Percentiles rank a stretch among this genome's conserved stretches.
These are phyloP conservation scores for Rutstroemia sp. DNA, from an alignment of 2,329 filamentous ascomycete species.

Conservation along the genomic window DNA sequence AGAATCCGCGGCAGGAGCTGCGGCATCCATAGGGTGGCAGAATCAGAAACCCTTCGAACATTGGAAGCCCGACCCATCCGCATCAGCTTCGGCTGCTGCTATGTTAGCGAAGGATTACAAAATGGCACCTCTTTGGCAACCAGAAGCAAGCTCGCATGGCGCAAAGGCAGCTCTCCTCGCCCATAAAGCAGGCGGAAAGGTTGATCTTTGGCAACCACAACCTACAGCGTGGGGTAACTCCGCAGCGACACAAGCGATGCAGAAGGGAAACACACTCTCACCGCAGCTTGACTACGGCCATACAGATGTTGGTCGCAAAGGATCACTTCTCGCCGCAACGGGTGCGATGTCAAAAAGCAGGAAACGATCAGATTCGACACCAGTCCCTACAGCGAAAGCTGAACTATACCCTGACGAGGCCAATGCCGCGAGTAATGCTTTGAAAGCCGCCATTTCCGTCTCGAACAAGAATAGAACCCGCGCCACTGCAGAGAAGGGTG, in stretches of 20 bases:
- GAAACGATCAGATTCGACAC: constrained; percentile 55
- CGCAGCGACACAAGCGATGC: constrained; percentile 62
- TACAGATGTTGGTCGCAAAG: constrained; percentile 46
- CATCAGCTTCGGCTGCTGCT: constrained; percentile 53
- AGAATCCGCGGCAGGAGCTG: constrained; percentile 60
- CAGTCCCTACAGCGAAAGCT: constrained; percentile 31
- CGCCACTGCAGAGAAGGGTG: constrained; percentile 43
- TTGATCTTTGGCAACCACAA: constrained; percentile 44
- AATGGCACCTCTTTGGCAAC: constrained; percentile 48
- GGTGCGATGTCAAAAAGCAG: constrained; percentile 60
- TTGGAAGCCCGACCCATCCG: constrained; percentile 58
- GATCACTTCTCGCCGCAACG: constrained; percentile 67
- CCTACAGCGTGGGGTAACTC: constrained; percentile 48
- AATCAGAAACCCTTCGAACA: constrained; percentile 57
- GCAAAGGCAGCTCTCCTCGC: constrained; percentile 70
- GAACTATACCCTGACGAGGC: constrained; percentile 47
- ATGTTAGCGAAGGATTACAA: constrained; percentile 53
- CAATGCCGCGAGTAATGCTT: constrained; percentile 58
- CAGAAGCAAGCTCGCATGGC: constrained; percentile 55
- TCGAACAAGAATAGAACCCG: constrained; percentile 12
- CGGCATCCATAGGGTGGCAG: constrained; percentile 66
- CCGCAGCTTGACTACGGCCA: constrained; percentile 39
- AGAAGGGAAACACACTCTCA: constrained; percentile 32
- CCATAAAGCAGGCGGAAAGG: constrained; percentile 42
- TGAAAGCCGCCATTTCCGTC: constrained; percentile 66